Evolutionary conservation across 2,329 filamentous ascomycete species (phyloP).

Genomic region (Nemania diffusa): DNA sequence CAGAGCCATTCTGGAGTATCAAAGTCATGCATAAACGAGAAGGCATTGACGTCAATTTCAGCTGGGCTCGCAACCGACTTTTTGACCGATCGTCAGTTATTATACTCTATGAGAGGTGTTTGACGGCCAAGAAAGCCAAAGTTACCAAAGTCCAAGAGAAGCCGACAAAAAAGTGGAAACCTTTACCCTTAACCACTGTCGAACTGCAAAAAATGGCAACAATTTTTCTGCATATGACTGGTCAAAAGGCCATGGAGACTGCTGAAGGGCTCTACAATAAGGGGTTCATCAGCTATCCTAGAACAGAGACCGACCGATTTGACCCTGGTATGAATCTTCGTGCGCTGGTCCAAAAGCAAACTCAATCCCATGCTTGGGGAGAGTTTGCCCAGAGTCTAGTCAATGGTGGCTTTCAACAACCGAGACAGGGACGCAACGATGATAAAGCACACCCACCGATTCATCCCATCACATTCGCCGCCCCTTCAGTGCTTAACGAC

Average conservation of each 20-base stretch:
- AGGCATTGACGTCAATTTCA: constrained; percentile 81
- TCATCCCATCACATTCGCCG: constrained; percentile 89
- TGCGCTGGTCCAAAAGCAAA: constrained; percentile 84
- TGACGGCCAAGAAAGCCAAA: constrained; percentile 78
- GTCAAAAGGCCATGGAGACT: constrained; percentile 87
- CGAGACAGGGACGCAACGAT: constrained; percentile 85
- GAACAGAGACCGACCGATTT: constrained; percentile 97
- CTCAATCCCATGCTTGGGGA: constrained; percentile 80
- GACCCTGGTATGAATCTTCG: constrained; percentile 88
- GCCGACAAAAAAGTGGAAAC: constrained; percentile 93
- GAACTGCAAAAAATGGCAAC: constrained; percentile 97
- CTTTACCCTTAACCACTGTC: constrained; percentile 91
- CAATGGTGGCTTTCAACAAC: constrained; percentile 81
- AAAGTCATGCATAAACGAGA: constrained; percentile 83
- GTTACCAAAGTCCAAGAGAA: constrained; percentile 90
- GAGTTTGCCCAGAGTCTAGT: constrained; percentile 79
- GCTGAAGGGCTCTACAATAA: constrained; percentile 92
- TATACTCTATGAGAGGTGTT: constrained; percentile 86
- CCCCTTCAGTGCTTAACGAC: constrained; percentile 68
- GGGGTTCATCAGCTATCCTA: constrained; percentile 96
- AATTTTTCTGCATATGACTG: constrained; percentile 87
- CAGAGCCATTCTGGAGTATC: constrained; percentile 93
- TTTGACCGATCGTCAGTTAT: constrained; percentile 87
- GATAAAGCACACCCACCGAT: constrained; percentile 98
- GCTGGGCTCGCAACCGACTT: constrained; percentile 82